Percentiles rank a stretch among this genome's conserved stretches.
Conservation (phyloP, 2,329 filamentous ascomycete species). For the Aspergillus brasiliensis region DNA sequence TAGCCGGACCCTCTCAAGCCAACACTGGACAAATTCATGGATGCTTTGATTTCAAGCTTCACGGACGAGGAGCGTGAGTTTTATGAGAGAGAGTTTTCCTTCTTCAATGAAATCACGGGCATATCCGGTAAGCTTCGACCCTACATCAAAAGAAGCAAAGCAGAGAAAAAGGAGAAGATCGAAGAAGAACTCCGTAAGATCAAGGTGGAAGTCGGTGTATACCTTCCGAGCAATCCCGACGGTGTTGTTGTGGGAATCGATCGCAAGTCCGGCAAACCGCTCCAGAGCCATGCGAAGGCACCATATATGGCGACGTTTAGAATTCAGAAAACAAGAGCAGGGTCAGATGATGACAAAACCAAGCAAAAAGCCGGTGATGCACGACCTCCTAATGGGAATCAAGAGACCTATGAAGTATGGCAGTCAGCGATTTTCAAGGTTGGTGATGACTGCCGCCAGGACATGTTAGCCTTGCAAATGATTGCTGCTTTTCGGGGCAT, state of each 20-base stretch:
- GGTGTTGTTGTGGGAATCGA: constrained; percentile 97
- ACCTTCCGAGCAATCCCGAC: constrained; percentile 94
- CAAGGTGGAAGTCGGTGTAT: constrained; percentile 94
- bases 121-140: constrained; percentile 96
- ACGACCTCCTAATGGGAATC: constrained; percentile 31
- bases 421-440: constrained; percentile 99
- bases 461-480: constrained; percentile 95
- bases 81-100: constrained; percentile 93
- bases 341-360: constrained; percentile 28
- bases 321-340: constrained; percentile 72
- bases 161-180: constrained; percentile 98
- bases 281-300: constrained; percentile 97
- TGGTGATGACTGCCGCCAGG: constrained; percentile 95
- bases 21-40: constrained; percentile 86
- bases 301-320: constrained; percentile 99
- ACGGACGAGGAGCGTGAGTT: constrained; percentile 76
- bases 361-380: constrained; percentile 23
- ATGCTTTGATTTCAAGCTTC: constrained; percentile 80
- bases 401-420: constrained; percentile 86
- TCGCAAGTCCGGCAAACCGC: constrained; percentile 92
- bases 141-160: constrained; percentile 86
- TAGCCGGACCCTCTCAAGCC: constrained; percentile 91
- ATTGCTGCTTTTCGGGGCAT: constrained; percentile 97
- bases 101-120: constrained; percentile 94
- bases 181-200: constrained; percentile 98